Evolutionary conservation across 257 asterid genomes (phyloP).

Genomic region (Nicotiana attenuata): DNA sequence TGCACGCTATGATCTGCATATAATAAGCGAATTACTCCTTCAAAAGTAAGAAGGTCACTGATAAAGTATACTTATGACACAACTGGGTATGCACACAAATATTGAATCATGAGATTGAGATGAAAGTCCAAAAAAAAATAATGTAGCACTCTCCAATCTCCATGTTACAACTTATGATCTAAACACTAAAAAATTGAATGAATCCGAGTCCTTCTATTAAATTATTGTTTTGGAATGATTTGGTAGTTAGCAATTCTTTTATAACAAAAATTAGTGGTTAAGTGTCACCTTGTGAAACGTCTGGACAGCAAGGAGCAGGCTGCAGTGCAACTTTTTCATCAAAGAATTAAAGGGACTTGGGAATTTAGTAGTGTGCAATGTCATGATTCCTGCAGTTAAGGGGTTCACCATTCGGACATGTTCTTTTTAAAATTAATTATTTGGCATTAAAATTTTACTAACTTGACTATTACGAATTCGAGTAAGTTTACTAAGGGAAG

Average conservation of each 20-base stretch:
- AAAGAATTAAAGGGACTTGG: not conserved
- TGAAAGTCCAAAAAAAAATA: no score
- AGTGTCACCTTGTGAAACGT: not conserved
- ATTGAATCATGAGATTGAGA: not conserved
- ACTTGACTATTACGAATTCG: no score
- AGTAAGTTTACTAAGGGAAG: no score
- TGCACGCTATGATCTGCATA: no score
- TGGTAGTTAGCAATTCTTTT: not conserved
- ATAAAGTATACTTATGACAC: not conserved
- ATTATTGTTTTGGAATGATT: not conserved
- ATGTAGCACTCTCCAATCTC: no score
- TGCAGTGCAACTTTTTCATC: no score
- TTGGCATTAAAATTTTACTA: no score
- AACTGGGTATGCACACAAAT: not conserved
- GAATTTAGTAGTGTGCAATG: no score
- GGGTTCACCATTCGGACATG: no score
- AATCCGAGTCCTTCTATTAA: not conserved
- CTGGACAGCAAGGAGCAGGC: not conserved
- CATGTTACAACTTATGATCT: not conserved
- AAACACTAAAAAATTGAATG: not conserved
- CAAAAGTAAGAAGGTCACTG: not conserved
- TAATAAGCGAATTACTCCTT: no score
- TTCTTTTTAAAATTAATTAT: no score
- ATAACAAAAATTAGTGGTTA: not conserved
- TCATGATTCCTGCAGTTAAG: no score